Base-by-base conservation (phyloP, 1,284 basidiomycete species). In the Microbotryum silenes-acaulis region DNA sequence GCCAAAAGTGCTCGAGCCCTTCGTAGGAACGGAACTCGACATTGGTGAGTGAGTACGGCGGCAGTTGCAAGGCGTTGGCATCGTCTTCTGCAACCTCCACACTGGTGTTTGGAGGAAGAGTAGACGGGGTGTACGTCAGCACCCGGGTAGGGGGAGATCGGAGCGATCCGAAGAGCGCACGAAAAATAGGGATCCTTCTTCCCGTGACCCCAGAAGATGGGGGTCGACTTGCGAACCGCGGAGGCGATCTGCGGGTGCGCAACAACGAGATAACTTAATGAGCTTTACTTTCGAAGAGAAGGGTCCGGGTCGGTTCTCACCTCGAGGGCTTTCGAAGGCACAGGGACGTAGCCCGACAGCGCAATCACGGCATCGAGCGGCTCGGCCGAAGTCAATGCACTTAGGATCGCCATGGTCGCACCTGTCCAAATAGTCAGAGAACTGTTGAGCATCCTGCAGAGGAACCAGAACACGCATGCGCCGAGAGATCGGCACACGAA, bases 351-450 rank as follows among this genome's bases (percentile, higher is more conserved):
- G 23, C 61, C 55, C 18, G 63, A 60, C 8, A 67, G 51, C 8
- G 60, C 59, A n/a, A 65, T 42, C 2, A 48, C 60, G 1, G 58
- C 66, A 20, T 67, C 66, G 54, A 61, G 59, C 10, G 57, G 58
- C 9, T 51, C 42, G 7, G 51, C n/a, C 1, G 29, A 14, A 1
- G 63, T 60, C 21, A 67, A 37, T 9, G 54, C 29, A 1, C 33
- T n/a, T 8, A 67, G 54, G 21, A 67, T 45, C 20, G 66, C 49
- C 66, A 67, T 67, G 10, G 56, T 63, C 20, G 63, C 66, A 42
- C 66, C 66, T 65, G 63, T 6, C 0, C 6, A 12, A 5, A 42
- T 12, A 16, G 3, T 42, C 16, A 18, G 12, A 42, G 5, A 42
- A 16, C 12, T 18, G 12, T 14, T 42, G 14, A 42, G 37, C 37